phyloP scores from a whole-genome alignment of 805 yeast genomes.

The Peterozyma toletana region DNA sequence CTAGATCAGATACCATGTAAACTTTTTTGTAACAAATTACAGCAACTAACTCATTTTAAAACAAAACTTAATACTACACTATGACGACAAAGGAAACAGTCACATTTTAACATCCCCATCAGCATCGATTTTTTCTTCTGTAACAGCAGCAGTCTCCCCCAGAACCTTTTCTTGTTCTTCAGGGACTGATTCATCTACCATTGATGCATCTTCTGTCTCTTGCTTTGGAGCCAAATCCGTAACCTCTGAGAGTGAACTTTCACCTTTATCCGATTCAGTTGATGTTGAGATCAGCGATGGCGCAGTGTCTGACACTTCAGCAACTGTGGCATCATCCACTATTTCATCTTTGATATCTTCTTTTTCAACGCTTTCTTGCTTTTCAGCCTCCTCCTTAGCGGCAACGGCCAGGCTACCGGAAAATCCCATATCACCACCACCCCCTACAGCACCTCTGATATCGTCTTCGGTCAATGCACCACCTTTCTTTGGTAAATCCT shows the following conservation, averaged over 20 bases:
- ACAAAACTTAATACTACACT: neutral
- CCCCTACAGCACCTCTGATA: constrained; percentile 31
- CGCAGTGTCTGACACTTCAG: neutral
- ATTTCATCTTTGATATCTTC: neutral
- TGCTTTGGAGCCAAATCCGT: no score
- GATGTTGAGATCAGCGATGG: neutral
- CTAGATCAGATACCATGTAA: no score
- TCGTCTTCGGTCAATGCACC: constrained; percentile 28
- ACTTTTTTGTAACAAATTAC: no score
- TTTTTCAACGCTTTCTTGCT: neutral
- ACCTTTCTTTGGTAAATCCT: constrained; percentile 8
- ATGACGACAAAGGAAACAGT: neutral
- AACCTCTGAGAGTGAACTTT: no score
- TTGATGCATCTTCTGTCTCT: constrained; percentile 17
- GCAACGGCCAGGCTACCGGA: constrained; percentile 23
- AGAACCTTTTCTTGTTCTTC: neutral
- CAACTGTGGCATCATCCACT: neutral
- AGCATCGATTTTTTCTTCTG: constrained; percentile 7
- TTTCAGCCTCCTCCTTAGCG: constrained; percentile 8
- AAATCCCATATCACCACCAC: constrained; percentile 24
- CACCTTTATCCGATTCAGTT: constrained; percentile 4
- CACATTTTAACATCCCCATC: constrained; percentile 14
- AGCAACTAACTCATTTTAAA: neutral
- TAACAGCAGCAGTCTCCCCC: neutral
- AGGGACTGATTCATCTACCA: constrained; percentile 13